Base-by-base conservation (phyloP, 495 filamentous ascomycete genomes). In the Lophiostoma macrostomum region DNA sequence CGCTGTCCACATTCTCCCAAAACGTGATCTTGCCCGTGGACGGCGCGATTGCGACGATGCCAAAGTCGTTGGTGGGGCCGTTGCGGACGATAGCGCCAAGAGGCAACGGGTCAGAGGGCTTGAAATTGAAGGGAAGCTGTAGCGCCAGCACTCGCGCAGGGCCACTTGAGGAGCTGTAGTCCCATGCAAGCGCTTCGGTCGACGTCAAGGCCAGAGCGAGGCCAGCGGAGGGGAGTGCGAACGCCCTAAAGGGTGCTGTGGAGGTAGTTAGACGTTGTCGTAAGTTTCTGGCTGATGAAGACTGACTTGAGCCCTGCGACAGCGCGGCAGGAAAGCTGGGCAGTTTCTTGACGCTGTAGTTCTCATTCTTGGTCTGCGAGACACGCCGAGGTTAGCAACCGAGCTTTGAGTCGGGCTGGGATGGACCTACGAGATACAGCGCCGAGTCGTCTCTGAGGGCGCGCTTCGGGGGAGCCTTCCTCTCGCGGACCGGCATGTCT, bases 1-100 rank as follows among this genome's bases (percentile, higher is more conserved):
- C 89, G 68, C 80, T 86, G 16, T 90, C 85, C 39, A 97, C 83
- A 22, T 87, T 90, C 65, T 97, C 94, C 91, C 91, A 99, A 69
- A 91, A 99, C 29, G 85, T 80, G 38, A 97, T 79, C 66, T 83
- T 91, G 24, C 93, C 93, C 28, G 76, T 89, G 14, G 77, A 77
- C 1, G 90, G 89, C 70, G 88, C 84, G 10, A 99, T 74, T 11
- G 96, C 74, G 16, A 98, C 80, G 11, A 97, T 73, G 2, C 91
- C 93, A 2, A 91, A 87, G 35, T 90, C 86, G 13, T 79, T 76
- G 19, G 82, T 82, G 20, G 85, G 80, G 12, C 82, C 81, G 29
- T 84, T 86, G 2, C 79, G 82, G 10, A 96, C 80, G 14, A 99
- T 75, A 37, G 84, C 75, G 28, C 90, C 94, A 14, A 96, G 73